Evolutionary conservation across 148 eudicot genomes (phyloP).

Genomic region (Euryodendron excelsum): DNA sequence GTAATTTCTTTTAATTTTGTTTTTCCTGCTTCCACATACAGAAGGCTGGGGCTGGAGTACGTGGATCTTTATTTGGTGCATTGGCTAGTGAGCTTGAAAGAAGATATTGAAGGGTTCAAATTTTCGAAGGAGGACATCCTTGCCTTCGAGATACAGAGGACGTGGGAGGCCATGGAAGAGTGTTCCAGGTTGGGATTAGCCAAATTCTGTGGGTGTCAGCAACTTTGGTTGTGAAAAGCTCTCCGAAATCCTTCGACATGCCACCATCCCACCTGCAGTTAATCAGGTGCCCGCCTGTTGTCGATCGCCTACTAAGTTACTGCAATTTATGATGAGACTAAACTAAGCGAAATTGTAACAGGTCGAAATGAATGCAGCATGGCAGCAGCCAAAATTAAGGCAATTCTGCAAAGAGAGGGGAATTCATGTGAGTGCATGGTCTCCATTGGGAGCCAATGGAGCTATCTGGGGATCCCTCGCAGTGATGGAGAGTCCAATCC

Average conservation of each 20-base stretch:
- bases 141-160: constrained; percentile 22
- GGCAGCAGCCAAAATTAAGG: too few species aligned
- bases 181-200: constrained; percentile 30
- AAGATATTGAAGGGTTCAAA: background rate
- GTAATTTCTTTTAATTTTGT: too few species aligned
- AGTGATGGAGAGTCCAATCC: too few species aligned
- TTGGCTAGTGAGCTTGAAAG: constrained; percentile 26
- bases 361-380: too few species aligned
- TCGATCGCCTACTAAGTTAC: too few species aligned
- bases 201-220: constrained; percentile 35
- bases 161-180: constrained; percentile 40
- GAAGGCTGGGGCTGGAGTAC: constrained; percentile 26
- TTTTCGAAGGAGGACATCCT: constrained; percentile 9
- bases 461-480: too few species aligned
- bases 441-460: too few species aligned
- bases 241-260: constrained; percentile 17
- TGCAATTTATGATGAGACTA: too few species aligned
- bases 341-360: too few species aligned
- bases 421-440: too few species aligned
- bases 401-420: too few species aligned
- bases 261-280: constrained; percentile 31
- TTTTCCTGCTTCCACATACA: too few species aligned
- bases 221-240: constrained; percentile 27
- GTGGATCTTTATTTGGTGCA: constrained; percentile 34
- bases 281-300: constrained; percentile 28